Conservation (phyloP, 306 rosid genomes). For the Trifolium fragiferum region DNA sequence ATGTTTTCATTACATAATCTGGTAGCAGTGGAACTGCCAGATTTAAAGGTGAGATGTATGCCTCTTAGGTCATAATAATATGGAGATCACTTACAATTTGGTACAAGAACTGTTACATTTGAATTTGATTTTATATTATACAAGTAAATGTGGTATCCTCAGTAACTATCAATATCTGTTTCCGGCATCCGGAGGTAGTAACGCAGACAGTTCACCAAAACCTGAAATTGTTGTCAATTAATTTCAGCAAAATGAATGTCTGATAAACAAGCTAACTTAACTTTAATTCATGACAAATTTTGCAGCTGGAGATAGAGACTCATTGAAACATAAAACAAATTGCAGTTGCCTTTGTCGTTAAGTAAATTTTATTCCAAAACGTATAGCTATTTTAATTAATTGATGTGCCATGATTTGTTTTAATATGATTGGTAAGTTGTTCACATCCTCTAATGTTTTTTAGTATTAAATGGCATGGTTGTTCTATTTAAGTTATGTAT, state of each 20-base stretch:
- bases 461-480: too few relatives aligned
- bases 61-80: slow-evolving; percentile 25
- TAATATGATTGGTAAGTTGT: too few relatives aligned
- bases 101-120: slow-evolving; percentile 37
- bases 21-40: slow-evolving; percentile 34
- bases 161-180: slow-evolving; percentile 89
- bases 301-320: too few relatives aligned
- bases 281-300: too few relatives aligned
- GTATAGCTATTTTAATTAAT: too few relatives aligned
- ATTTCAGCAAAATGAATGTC: slow-evolving; percentile 23
- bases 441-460: too few relatives aligned
- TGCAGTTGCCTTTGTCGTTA: too few relatives aligned
- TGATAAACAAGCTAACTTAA: not conserved
- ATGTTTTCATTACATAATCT: slow-evolving; percentile 25
- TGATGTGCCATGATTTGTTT: too few relatives aligned
- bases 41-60: slow-evolving; percentile 14
- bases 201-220: slow-evolving; percentile 83
- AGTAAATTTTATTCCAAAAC: too few relatives aligned
- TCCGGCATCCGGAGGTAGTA: slow-evolving; percentile 93
- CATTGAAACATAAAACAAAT: too few relatives aligned
- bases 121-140: slow-evolving; percentile 20
- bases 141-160: slow-evolving; percentile 33
- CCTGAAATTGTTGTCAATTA: slow-evolving; percentile 51
- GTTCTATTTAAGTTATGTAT: too few relatives aligned
- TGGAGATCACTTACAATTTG: slow-evolving; percentile 25